Evolutionary conservation across 202 grass and related monocot genomes (phyloP), one percentile per base, ranked within the genome.

Genomic region (Schoenoplectus tabernaemontani): DNA sequence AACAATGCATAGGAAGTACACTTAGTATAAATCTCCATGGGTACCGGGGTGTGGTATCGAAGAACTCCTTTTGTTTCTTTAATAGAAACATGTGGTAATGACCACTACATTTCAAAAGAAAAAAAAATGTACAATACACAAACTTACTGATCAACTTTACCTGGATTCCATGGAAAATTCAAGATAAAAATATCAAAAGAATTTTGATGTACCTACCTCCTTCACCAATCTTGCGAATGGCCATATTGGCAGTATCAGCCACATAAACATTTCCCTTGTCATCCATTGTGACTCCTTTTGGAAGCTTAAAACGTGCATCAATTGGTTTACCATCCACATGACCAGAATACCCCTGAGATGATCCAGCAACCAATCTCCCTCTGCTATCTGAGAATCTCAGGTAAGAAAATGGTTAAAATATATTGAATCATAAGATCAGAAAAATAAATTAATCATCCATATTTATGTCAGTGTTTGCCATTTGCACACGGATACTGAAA

Each of bases 201-300:
- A 33, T 34, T 34, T 54, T 54, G 47, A 53, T 74, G 47, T 12
- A 56, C 62, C 17, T 17, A 94, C 95, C 95, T 87, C 86, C 85
- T 83, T 98, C 91, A 56, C 87, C 86, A 67, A 98, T 98, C 81
- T 92, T 98, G 12, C 87, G 87, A 87, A 98, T 94, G 39, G 95
- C 91, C 79, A 98, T 63, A 46, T 98, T 98, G 70, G 91, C 85
- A 77, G 88, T 94, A 87, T 98, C 95, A 87, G 91, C 95, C 78
- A 98, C 90, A 83, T 98, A 98, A 30, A 94, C 95, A 87, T 98
- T 97, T 78, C 91, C 91, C 65, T 81, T 98, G 78, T 94, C 86
- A 87, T 98, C 95, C 88, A 92, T 87, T 1, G 95, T 84, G 60
- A 98, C 84, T 1, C 91, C 95, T 80, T 91, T 94, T 59, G 95